Evolutionary conservation across 1,284 basidiomycete genomes (phyloP).

Genomic region (Spongispora temasekensis): DNA sequence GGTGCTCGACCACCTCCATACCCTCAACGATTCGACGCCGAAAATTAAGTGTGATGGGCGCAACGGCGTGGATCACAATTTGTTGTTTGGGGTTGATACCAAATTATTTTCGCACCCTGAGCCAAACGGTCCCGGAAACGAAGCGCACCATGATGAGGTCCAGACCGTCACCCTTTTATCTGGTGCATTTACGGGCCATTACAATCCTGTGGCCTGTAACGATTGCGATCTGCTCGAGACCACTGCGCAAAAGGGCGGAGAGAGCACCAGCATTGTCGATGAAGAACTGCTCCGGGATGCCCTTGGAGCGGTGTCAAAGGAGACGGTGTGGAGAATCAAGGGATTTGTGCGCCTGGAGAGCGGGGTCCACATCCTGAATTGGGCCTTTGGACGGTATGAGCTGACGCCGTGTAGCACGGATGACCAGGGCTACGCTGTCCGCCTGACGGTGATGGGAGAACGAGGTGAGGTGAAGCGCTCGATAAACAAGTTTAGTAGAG

Average conservation of each 20-base stretch:
- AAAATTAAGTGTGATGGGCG: conserved; percentile 72
- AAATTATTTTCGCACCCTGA: conserved; percentile 54
- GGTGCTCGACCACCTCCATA: conserved; percentile 84
- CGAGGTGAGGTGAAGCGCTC: conserved; percentile 72
- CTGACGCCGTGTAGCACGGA: conserved; percentile 46
- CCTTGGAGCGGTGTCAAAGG: conserved; percentile 60
- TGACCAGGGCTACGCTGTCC: conserved; percentile 42
- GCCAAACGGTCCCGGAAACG: conserved; percentile 1
- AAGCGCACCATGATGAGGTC: conserved; percentile 74
- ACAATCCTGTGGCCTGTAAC: conserved; percentile 31
- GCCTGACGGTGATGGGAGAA: conserved; percentile 86
- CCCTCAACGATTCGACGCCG: conserved; percentile 85
- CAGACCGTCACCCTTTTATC: conserved; percentile 69
- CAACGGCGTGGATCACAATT: conserved; percentile 65
- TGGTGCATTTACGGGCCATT: conserved; percentile 17
- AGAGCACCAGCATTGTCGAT: conserved; percentile 16
- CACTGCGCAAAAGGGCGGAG: not conserved
- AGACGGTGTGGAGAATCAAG: conserved; percentile 77
- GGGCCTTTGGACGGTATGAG: conserved; percentile 87
- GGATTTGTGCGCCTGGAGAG: conserved; percentile 69
- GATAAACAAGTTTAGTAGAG: conserved; percentile 56
- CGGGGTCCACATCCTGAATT: conserved; percentile 73
- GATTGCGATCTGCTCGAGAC: conserved; percentile 6
- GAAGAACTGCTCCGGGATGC: conserved; percentile 43
- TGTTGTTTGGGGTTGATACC: conserved; percentile 85